Percentiles rank a stretch among this genome's conserved stretches.
Evolutionary conservation across 1,139 yeast species (phyloP).

Genomic region (Schwanniomyces etchellsii): DNA sequence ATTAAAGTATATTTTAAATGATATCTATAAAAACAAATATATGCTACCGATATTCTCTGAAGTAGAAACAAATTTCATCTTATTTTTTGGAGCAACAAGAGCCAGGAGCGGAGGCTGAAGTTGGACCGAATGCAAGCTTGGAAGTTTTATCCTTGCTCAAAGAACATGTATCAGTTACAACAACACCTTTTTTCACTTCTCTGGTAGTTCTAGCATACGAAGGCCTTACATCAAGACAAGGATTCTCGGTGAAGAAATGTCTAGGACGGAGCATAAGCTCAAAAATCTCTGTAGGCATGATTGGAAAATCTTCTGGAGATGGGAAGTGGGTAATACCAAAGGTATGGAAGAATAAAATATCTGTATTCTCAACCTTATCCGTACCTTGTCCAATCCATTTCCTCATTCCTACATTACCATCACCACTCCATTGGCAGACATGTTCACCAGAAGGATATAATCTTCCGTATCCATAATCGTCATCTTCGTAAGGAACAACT

Average conservation of each 20-base stretch:
- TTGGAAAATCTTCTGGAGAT: constrained; percentile 85
- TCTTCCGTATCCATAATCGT: constrained; percentile 44
- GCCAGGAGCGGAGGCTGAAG: constrained; percentile 8
- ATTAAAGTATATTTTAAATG: no score
- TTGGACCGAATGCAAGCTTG: constrained; percentile 32
- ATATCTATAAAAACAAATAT: neutral
- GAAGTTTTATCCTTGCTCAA: constrained; percentile 28
- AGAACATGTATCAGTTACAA: neutral
- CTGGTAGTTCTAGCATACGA: constrained; percentile 60
- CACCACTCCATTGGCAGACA: constrained; percentile 78
- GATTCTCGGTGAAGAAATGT: constrained; percentile 71
- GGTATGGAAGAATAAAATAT: constrained; percentile 69
- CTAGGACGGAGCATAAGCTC: constrained; percentile 72
- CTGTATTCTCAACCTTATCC: constrained; percentile 60
- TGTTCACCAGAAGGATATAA: constrained; percentile 77
- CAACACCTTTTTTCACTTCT: constrained; percentile 41
- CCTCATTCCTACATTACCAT: constrained; percentile 63
- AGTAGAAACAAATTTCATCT: constrained; percentile 1
- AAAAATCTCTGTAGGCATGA: constrained; percentile 83
- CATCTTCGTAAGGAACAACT: constrained; percentile 65
- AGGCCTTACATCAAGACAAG: constrained; percentile 70
- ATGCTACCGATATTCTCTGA: neutral
- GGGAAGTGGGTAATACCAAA: constrained; percentile 85
- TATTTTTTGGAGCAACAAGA: constrained; percentile 16
- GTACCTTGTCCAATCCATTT: constrained; percentile 69